Evolutionary conservation across 106 monocot genomes (phyloP).

Genomic region (Narthecium ossifragum): DNA sequence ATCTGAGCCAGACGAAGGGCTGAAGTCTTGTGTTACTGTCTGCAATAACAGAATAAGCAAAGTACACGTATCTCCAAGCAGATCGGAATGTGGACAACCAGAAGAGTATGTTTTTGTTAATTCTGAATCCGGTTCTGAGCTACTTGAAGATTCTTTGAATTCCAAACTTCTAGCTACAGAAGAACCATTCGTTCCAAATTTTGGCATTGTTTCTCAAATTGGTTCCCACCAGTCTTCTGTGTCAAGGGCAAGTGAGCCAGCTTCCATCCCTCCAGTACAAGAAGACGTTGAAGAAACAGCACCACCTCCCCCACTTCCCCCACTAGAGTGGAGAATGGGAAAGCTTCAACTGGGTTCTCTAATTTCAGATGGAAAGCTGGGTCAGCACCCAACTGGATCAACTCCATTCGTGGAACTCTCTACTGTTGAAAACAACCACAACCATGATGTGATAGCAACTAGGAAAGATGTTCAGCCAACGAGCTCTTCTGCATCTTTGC

Average conservation of each 20-base stretch:
- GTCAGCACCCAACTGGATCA: background rate
- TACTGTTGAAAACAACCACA: constrained; percentile 3
- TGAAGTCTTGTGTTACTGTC: background rate
- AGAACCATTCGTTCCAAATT: background rate
- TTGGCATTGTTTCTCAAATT: background rate
- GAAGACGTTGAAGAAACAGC: constrained; percentile 40
- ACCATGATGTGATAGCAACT: constrained; percentile 5
- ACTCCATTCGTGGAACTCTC: constrained; percentile 2
- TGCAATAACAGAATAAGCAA: constrained; percentile 7
- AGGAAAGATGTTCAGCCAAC: constrained; percentile 9
- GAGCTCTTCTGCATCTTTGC: constrained; percentile 6
- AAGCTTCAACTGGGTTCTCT: constrained; percentile 35
- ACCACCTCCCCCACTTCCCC: constrained; percentile 85
- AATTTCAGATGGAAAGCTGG: constrained; percentile 9
- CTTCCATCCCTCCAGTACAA: constrained; percentile 11
- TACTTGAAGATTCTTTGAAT: constrained; percentile 1
- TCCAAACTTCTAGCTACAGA: constrained; percentile 9
- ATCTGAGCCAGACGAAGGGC: constrained; percentile 14
- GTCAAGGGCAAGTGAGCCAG: background rate
- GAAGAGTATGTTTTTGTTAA: constrained; percentile 6
- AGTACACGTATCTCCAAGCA: constrained; percentile 9
- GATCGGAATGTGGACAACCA: background rate
- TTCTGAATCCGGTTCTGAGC: constrained; percentile 12
- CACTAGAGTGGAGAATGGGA: constrained; percentile 82
- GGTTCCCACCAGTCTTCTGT: background rate